Base-by-base conservation (phyloP, 106 monocot species). In the Dendrobium officinale region DNA sequence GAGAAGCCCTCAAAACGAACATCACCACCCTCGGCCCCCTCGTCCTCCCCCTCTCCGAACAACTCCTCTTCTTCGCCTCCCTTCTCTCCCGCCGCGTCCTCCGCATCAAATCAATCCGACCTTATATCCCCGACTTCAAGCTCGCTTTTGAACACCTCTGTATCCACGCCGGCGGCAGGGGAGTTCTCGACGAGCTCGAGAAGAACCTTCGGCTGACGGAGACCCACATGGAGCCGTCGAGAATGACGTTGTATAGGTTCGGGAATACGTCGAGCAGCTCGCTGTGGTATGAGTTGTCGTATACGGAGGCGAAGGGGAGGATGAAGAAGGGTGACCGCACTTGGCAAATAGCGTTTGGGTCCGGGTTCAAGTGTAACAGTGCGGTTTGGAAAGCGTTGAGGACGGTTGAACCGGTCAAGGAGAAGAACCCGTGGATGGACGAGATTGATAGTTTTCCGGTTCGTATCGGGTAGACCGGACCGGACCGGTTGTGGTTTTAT, bases 131-230 rank as follows among this genome's bases (percentile, higher is more conserved):
- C 0, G 87, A 89, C 77, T 93, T 93, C 83, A 89, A 91, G 81
- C 79, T 91, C 19, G 91, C 91, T 6, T 91, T 91, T 70, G 91
- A 93, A 79, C 93, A 93, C 78, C 91, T 91, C 84, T 93, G 86
- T 77, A 80, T 83, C 61, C 83, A 86, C 55, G 83, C 86, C 42
- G 88, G 91, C 0, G 88, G 91, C 18, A 47, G 88, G 19, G 88
- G 85, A 3, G 91, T 91, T n/a, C 80, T 91, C 1, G 91, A 91
- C 40, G 86, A 88, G 82, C 55, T 91, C 54, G 86, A 91, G 86
- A 88, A 83, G 81, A 88, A 79, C 55, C 79, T 91, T 18, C 40
- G 77, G 77, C 55, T 86, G 20, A 68, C 67, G 2, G 75, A 75
- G 29, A 77, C 70, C 72, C 86, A 86, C n/a, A 80, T 86, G 77